A percentile compares a stretch with the other conserved stretches of the same genome.
Conservation (phyloP, 768 basidiomycete genomes). For the Mycena epipterygia region DNA sequence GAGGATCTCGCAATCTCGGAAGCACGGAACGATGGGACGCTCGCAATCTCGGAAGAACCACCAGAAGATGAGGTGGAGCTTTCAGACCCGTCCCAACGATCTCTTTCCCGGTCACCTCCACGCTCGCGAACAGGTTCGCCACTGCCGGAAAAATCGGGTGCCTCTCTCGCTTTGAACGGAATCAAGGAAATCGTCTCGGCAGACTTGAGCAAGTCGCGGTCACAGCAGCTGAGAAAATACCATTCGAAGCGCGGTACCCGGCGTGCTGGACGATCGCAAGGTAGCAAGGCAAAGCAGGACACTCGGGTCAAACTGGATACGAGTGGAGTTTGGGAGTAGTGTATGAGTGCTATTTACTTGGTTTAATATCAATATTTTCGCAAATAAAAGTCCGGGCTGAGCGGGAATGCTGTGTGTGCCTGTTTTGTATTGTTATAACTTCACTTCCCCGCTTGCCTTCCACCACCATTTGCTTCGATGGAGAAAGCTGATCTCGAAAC, state of each 20-base stretch:
- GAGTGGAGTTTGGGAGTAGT: conserved; percentile 72
- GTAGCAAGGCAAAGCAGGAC: conserved; percentile 90
- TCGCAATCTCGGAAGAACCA: conserved; percentile 18
- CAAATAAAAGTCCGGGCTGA: too few relatives aligned
- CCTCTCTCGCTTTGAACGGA: conserved; percentile 56
- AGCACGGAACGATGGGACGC: background rate
- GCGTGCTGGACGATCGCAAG: conserved; percentile 76
- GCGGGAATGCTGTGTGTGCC: too few relatives aligned
- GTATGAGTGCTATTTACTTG: conserved; percentile 1
- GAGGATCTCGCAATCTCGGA: background rate
- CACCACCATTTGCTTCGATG: conserved; percentile 46
- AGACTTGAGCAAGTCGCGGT: conserved; percentile 71
- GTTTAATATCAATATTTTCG: too few relatives aligned
- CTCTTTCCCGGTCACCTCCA: conserved; percentile 65
- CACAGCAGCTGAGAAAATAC: conserved; percentile 78
- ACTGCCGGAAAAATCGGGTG: conserved; percentile 56
- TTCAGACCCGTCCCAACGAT: conserved; percentile 44
- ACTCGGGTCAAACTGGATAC: conserved; percentile 71
- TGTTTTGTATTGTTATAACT: background rate
- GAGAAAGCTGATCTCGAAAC: conserved; percentile 88
- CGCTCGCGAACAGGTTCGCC: conserved; percentile 63
- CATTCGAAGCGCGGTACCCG: conserved; percentile 81
- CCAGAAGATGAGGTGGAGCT: conserved; percentile 42
- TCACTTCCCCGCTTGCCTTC: background rate
- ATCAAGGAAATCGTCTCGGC: conserved; percentile 73